Conservation (phyloP, 306 rosid genomes). For the Gynostemma pentaphyllum region DNA sequence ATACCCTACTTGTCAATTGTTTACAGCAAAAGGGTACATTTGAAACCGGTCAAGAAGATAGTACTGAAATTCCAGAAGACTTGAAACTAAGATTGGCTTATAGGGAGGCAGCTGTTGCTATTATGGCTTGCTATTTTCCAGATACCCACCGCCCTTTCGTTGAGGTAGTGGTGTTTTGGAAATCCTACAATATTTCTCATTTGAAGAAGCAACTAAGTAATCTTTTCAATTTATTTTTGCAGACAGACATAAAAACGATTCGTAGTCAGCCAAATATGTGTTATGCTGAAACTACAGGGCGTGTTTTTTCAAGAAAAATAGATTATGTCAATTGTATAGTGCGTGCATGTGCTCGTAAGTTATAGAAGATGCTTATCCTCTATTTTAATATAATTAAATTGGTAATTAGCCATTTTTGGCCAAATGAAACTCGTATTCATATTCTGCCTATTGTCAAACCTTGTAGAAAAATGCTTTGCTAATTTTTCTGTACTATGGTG, state of each 20-base stretch:
- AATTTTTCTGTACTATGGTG: no score
- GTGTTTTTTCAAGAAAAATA: conserved; percentile 65
- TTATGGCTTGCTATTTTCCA: conserved; percentile 86
- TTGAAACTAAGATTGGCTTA: conserved; percentile 77
- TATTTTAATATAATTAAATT: not conserved
- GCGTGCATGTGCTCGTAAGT: conserved; percentile 99
- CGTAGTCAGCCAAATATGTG: conserved; percentile 74
- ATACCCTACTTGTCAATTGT: not conserved
- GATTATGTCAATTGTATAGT: conserved; percentile 74
- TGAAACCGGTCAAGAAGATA: conserved; percentile 98
- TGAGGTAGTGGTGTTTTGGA: conserved; percentile 36
- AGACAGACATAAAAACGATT: conserved; percentile 85
- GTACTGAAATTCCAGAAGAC: conserved; percentile 83
- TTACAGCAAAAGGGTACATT: conserved; percentile 98
- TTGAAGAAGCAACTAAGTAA: conserved; percentile 1
- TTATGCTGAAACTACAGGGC: conserved; percentile 56
- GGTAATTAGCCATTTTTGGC: not conserved
- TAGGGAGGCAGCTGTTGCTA: conserved; percentile 96
- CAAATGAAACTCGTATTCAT: not conserved
- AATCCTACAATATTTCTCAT: not conserved
- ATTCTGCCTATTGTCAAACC: not conserved
- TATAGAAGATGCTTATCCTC: conserved; percentile 8
- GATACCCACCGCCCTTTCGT: conserved; percentile 62
- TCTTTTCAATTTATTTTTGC: conserved; percentile 17
- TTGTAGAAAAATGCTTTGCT: no score